Conservation (phyloP, 106 monocot species). For the Agapanthus africanus region DNA sequence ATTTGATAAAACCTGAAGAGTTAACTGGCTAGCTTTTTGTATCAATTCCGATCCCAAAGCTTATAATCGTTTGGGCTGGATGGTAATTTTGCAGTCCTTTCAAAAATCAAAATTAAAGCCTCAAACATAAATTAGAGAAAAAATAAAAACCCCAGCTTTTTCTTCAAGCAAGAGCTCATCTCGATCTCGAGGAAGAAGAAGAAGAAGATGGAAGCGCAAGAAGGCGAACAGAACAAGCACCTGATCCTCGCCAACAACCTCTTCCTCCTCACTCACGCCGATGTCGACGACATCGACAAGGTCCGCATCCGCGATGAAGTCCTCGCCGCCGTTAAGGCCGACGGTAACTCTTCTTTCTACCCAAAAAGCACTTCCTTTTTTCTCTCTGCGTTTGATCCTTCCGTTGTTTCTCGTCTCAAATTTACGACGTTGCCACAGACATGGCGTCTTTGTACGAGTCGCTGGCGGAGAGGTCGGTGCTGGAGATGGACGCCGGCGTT, state of each 20-base stretch:
- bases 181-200: too few relatives aligned
- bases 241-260: slow-evolving; percentile 74
- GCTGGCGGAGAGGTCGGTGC: slow-evolving; percentile 40
- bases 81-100: too few relatives aligned
- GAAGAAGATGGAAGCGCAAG: too few relatives aligned
- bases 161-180: too few relatives aligned
- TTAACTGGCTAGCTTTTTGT: too few relatives aligned
- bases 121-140: too few relatives aligned
- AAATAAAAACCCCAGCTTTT: too few relatives aligned
- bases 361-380: background rate
- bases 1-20: too few relatives aligned
- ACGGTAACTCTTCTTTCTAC: slow-evolving; percentile 33
- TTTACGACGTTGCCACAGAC: slow-evolving; percentile 23
- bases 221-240: slow-evolving; percentile 65
- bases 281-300: slow-evolving; percentile 91
- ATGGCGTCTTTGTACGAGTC: slow-evolving; percentile 84
- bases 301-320: slow-evolving; percentile 79
- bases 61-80: too few relatives aligned
- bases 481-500: slow-evolving; percentile 53
- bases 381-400: too few relatives aligned
- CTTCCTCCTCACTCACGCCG: slow-evolving; percentile 79
- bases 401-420: background rate
- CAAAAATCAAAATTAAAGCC: too few relatives aligned
- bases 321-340: slow-evolving; percentile 48
- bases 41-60: too few relatives aligned